Percentiles rank a stretch among this genome's conserved stretches.
Evolutionary conservation across 768 basidiomycete genomes (phyloP).

Genomic region (Paxillus rubicundulus): DNA sequence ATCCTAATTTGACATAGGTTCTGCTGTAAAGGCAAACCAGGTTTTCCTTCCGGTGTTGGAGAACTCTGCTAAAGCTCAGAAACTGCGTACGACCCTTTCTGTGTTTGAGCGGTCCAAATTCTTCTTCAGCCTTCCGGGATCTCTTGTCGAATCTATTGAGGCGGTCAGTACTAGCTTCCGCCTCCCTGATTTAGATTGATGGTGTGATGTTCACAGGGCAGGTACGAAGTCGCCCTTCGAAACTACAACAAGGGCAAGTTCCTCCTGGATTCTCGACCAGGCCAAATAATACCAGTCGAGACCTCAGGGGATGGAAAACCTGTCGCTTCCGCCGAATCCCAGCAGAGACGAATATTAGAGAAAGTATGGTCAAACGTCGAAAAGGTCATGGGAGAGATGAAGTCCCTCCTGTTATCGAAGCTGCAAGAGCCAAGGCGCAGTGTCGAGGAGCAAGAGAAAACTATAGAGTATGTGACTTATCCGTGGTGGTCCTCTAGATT

Average conservation of each 20-base stretch:
- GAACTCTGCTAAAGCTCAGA: conserved; percentile 91
- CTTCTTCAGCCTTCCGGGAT: conserved; percentile 96
- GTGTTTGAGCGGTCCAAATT: conserved; percentile 97
- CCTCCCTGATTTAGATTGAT: background rate
- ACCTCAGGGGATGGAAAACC: conserved; percentile 55
- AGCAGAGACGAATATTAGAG: conserved; percentile 90
- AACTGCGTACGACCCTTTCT: conserved; percentile 86
- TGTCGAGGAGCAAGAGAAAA: conserved; percentile 95
- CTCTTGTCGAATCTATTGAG: conserved; percentile 85
- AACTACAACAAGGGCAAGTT: conserved; percentile 98
- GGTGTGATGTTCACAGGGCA: conserved; percentile 53
- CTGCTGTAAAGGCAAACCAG: conserved; percentile 90
- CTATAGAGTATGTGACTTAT: conserved; percentile 71
- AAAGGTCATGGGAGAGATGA: conserved; percentile 92
- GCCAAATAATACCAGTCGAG: conserved; percentile 73
- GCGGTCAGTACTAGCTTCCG: conserved; percentile 50
- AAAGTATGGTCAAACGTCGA: conserved; percentile 97
- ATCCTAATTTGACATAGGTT: conserved; percentile 47
- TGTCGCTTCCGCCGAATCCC: conserved; percentile 54
- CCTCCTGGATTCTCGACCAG: conserved; percentile 84
- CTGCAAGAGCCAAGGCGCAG: conserved; percentile 76
- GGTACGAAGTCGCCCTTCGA: conserved; percentile 89
- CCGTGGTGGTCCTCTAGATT: background rate
- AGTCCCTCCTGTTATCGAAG: conserved; percentile 68
- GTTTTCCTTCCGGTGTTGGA: conserved; percentile 96